These are phyloP conservation scores for Trichosphaerium sp. DNA, from an alignment of 78 protist genomes.

Conservation along the genomic window DNA sequence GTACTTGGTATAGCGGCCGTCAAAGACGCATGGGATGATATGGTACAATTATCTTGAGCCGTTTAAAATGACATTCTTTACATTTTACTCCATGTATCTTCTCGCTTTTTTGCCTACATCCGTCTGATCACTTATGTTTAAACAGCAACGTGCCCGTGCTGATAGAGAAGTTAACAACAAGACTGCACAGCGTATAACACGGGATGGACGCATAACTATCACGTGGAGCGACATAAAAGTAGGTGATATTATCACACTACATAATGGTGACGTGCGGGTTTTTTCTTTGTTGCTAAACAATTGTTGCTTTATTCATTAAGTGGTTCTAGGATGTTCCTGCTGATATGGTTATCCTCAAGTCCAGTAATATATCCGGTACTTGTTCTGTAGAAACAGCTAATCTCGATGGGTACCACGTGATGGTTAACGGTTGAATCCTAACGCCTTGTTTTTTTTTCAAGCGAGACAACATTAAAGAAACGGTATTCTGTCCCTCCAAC, in stretches of 20 bases:
- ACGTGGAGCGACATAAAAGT: too few species aligned
- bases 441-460: neutral
- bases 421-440: neutral
- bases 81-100: neutral
- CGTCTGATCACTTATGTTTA: neutral
- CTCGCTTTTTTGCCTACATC: neutral
- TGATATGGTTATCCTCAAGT: neutral
- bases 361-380: neutral
- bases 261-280: too few species aligned
- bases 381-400: constrained; percentile 67
- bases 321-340: neutral
- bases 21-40: constrained; percentile 57
- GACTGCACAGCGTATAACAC: too few species aligned
- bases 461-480: constrained; percentile 40
- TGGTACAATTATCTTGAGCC: too few species aligned
- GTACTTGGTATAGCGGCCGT: constrained; percentile 34
- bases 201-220: too few species aligned
- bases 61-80: neutral
- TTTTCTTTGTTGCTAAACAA: neutral
- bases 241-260: too few species aligned
- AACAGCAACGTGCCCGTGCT: neutral
- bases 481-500: neutral
- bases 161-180: too few species aligned
- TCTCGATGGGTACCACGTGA: constrained; percentile 76
- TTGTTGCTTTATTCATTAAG: neutral